These are phyloP conservation scores for Grigorovia jiainica DNA, from an alignment of 805 yeast species.

Conservation along the genomic window DNA sequence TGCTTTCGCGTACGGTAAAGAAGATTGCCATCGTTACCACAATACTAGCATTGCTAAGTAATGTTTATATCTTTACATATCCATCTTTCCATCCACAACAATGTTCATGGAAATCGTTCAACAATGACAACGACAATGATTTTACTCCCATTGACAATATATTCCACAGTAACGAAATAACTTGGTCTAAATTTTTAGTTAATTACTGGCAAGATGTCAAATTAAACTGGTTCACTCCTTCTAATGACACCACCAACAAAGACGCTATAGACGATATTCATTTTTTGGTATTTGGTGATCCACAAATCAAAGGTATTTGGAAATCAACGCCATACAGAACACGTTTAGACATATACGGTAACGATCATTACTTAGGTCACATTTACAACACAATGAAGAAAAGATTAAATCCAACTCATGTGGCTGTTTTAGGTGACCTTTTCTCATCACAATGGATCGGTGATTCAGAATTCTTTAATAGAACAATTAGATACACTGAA, in stretches of 20 bases:
- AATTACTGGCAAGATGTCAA: conserved; percentile 26
- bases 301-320: conserved; percentile 91
- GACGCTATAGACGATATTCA: conserved; percentile 37
- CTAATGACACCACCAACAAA: background rate
- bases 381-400: conserved; percentile 57
- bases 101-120: conserved; percentile 63
- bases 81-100: conserved; percentile 48
- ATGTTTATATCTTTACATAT: conserved; percentile 63
- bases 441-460: conserved; percentile 92
- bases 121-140: conserved; percentile 10
- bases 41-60: conserved; percentile 37
- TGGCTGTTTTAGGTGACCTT: conserved; percentile 86
- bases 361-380: conserved; percentile 83
- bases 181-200: conserved; percentile 2
- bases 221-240: conserved; percentile 10
- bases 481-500: conserved; percentile 68
- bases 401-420: conserved; percentile 65
- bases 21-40: conserved; percentile 12
- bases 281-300: conserved; percentile 85
- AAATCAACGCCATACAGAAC: conserved; percentile 59
- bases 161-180: background rate
- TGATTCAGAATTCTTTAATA: conserved; percentile 73
- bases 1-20: background rate
- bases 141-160: background rate
- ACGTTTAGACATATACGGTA: conserved; percentile 76